Percentiles rank a stretch among this genome's conserved stretches.
These are phyloP conservation scores for Ganoderma multipileum DNA, from an alignment of 1,284 basidiomycete species.

Conservation along the genomic window DNA sequence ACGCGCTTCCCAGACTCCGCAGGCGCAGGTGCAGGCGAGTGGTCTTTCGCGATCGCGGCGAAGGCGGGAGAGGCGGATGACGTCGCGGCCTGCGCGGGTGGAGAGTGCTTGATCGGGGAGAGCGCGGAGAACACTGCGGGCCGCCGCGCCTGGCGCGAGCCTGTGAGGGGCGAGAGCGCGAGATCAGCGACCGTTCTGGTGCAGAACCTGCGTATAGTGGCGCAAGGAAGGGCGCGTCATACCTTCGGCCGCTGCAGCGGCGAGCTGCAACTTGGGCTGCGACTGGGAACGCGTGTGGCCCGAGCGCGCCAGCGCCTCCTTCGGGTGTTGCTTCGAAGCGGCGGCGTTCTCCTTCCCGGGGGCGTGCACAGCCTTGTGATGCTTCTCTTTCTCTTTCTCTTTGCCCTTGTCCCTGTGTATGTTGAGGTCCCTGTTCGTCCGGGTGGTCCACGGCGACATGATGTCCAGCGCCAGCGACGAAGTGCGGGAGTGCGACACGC, in stretches of 20 bases:
- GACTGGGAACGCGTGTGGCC: conserved; percentile 39
- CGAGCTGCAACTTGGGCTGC: conserved; percentile 38
- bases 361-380: conserved; percentile 9
- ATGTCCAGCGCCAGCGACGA: conserved; percentile 54
- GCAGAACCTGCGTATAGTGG: too few species aligned
- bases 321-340: neutral
- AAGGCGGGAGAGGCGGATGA: neutral
- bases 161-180: conserved; percentile 5
- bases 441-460: conserved; percentile 44
- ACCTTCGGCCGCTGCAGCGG: conserved; percentile 12
- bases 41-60: conserved; percentile 40
- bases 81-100: conserved; percentile 21
- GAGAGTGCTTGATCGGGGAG: conserved; percentile 40
- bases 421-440: conserved; percentile 11
- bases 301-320: conserved; percentile 17
- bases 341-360: conserved; percentile 25
- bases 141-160: conserved; percentile 30
- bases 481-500: conserved; percentile 47
- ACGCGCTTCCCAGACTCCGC: neutral
- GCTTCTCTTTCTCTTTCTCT: conserved; percentile 19
- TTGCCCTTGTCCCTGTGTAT: conserved; percentile 23
- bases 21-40: conserved; percentile 17
- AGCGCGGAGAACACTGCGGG: conserved; percentile 35
- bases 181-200: neutral
- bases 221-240: neutral